Percentiles rank a stretch among this genome's conserved stretches.
These are phyloP conservation scores for Mycena latifolia DNA, from an alignment of 768 basidiomycete species.

Conservation along the genomic window DNA sequence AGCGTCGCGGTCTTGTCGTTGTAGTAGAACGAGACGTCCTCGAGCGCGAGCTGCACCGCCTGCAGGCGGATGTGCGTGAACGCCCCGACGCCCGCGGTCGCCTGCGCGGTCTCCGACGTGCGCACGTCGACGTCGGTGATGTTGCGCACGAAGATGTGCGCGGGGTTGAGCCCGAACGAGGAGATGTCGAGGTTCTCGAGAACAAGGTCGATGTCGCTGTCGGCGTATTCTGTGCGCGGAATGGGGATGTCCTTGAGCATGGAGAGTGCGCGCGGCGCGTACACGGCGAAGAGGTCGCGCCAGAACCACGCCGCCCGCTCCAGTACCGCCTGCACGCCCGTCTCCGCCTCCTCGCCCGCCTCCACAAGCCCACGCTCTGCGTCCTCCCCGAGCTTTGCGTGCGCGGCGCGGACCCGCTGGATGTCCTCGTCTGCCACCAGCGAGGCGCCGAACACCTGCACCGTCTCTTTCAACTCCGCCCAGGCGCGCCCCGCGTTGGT, in stretches of 20 bases:
- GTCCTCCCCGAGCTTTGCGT: conserved; percentile 60
- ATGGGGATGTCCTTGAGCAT: conserved; percentile 75
- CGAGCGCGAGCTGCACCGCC: conserved; percentile 71
- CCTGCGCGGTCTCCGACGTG: conserved; percentile 40
- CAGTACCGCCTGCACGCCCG: conserved; percentile 63
- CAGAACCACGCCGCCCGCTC: conserved; percentile 82
- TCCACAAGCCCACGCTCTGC: conserved; percentile 57
- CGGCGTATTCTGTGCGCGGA: conserved; percentile 82
- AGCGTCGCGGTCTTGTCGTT: conserved; percentile 68
- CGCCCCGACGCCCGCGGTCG: conserved; percentile 67
- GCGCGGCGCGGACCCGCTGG: conserved; percentile 58
- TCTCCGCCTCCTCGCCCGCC: conserved; percentile 50
- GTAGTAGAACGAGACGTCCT: conserved; percentile 82
- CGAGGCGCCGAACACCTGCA: conserved; percentile 57
- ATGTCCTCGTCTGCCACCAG: conserved; percentile 65
- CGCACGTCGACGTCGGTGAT: conserved; percentile 68
- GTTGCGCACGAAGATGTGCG: conserved; percentile 79
- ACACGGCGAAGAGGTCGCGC: conserved; percentile 87
- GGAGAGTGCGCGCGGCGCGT: conserved; percentile 68
- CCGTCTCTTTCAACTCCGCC: conserved; percentile 62
- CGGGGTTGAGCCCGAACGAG: conserved; percentile 73
- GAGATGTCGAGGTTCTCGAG: conserved; percentile 82
- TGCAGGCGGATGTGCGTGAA: conserved; percentile 76
- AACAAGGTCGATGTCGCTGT: conserved; percentile 76
- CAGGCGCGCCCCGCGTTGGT: conserved; percentile 60